Evolutionary conservation across 106 monocot species (phyloP), one percentile per base, ranked within the genome.

Genomic region (Allium fistulosum): DNA sequence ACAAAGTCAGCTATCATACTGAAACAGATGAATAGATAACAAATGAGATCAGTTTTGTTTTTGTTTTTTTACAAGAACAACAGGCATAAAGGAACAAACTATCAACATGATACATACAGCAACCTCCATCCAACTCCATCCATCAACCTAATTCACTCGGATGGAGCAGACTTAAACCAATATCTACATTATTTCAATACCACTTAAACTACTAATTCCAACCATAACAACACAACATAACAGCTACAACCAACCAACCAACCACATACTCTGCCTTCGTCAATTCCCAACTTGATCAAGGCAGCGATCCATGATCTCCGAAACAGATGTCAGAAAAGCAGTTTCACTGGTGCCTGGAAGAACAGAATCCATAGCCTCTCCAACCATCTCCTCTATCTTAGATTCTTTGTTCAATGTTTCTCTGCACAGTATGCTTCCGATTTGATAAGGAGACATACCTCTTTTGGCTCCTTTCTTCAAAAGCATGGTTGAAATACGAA

Each of bases 401-500:
- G 96, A 92, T 77, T 82, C 80, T 73, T 82, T 92, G 73, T 80
- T 92, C 13, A 84, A 48, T 12, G 81, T 84, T 59, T 82, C 82
- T 57, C 96, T 84, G 79, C 92, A 97, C 80, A 97, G 6, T 57
- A 92, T 79, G 75, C 69, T 92, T 52, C 96, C 96, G 6, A 97
- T 92, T 46, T 79, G 69, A 63, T 74, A 87, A 7, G 92, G 84
- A 22, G 88, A 82, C 22, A 97, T 76, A 6, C 96, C 92, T 70
- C 77, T 76, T 28, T 74, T 74, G 2, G 74, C 88, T 4, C 96
- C 92, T 72, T 97, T 97, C 80, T 92, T 92, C 72, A 97, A 67
- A 15, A 97, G 88, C 91, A 97, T 92, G 69, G 96, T 92, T 46
- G 88, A 88, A 49, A 97, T 87, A 17, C 88, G 78, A 7, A 92